Conservation (phyloP, 1,139 yeast genomes). For the Pichia sp. region DNA sequence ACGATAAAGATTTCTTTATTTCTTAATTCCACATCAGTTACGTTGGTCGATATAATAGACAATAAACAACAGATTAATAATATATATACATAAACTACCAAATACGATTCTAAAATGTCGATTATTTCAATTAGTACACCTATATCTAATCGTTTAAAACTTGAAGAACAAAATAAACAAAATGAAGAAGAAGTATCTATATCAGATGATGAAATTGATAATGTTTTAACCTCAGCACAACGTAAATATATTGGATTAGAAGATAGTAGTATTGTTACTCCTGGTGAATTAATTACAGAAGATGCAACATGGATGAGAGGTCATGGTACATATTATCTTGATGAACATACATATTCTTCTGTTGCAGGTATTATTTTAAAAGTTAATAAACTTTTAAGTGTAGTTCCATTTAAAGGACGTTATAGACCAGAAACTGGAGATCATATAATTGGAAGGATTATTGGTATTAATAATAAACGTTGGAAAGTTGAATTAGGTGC, state of each 20-base stretch:
- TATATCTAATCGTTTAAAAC: background rate
- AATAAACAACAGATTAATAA: background rate
- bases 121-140: slow-evolving; percentile 15
- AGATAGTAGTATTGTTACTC: slow-evolving; percentile 54
- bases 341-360: slow-evolving; percentile 72
- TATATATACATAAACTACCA: background rate
- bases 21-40: no score
- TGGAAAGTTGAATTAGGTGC: slow-evolving; percentile 98
- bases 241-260: slow-evolving; percentile 9
- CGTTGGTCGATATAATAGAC: no score
- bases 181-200: slow-evolving; percentile 12
- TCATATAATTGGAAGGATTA: slow-evolving; percentile 87
- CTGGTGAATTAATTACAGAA: slow-evolving; percentile 95
- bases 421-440: slow-evolving; percentile 95
- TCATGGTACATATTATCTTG: slow-evolving; percentile 85
- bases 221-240: slow-evolving; percentile 13
- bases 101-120: slow-evolving; percentile 10
- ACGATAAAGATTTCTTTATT: no score
- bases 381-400: slow-evolving; percentile 82
- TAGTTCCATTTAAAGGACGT: slow-evolving; percentile 77
- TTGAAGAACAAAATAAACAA: background rate
- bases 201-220: slow-evolving; percentile 18
- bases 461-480: slow-evolving; percentile 88
- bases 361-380: slow-evolving; percentile 88
- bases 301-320: slow-evolving; percentile 99